Conservation (phyloP, 345 rosid species). For the Capsella bursapastoris region DNA sequence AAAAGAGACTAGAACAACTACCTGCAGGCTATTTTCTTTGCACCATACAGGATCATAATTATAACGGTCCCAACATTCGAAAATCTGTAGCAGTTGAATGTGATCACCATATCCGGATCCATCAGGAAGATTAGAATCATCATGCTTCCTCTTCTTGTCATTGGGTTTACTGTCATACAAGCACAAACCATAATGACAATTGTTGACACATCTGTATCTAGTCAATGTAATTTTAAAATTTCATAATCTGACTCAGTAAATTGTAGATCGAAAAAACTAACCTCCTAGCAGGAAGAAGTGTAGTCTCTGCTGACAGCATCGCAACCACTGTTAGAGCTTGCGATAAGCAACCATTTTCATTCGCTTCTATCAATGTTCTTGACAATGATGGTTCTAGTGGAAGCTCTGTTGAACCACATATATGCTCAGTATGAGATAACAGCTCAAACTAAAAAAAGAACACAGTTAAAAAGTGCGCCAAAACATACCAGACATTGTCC, state of each 20-base stretch:
- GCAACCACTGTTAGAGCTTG: slow-evolving; percentile 96
- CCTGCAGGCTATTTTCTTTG: slow-evolving; percentile 81
- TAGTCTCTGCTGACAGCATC: slow-evolving; percentile 92
- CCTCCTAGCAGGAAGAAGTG: slow-evolving; percentile 81
- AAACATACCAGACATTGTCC: slow-evolving; percentile 84
- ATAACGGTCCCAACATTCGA: slow-evolving; percentile 72
- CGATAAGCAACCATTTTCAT: slow-evolving; percentile 78
- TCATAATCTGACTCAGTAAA: slow-evolving; percentile 19
- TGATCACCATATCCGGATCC: slow-evolving; percentile 97
- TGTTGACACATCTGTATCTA: slow-evolving; percentile 10
- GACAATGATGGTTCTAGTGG: slow-evolving; percentile 97
- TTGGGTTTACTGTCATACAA: slow-evolving; percentile 54
- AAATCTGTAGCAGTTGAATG: slow-evolving; percentile 89
- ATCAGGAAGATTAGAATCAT: slow-evolving; percentile 73
- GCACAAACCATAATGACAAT: slow-evolving; percentile 19
- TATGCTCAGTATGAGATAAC: slow-evolving; percentile 10
- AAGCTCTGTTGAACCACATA: slow-evolving; percentile 66
- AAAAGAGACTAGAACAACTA: slow-evolving; percentile 36
- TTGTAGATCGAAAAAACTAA: slow-evolving; percentile 41
- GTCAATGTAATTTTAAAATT: slow-evolving; percentile 25
- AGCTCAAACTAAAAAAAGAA: not conserved
- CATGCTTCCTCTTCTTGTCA: slow-evolving; percentile 85
- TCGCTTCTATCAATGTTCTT: slow-evolving; percentile 90
- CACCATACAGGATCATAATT: slow-evolving; percentile 79
- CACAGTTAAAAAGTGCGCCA: slow-evolving; percentile 25